phyloP scores from a whole-genome alignment of 371 early-diverging fungal species.

The Mortierella sp. region DNA sequence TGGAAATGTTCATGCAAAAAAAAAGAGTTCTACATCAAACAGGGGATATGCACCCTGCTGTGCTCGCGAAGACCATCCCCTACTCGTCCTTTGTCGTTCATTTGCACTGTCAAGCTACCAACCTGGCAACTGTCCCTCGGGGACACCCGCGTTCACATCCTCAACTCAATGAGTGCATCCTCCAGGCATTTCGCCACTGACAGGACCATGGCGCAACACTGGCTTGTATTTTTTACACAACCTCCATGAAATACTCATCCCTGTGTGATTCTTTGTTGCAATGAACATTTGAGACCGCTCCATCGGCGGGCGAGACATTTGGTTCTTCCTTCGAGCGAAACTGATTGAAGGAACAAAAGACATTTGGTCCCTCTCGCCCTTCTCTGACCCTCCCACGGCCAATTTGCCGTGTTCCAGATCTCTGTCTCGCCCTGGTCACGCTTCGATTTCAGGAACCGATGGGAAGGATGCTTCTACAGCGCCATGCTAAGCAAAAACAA shows the following conservation, averaged over 20 bases:
- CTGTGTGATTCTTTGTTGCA: not conserved
- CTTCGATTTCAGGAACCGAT: slow-evolving; percentile 3
- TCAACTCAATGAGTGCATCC: not conserved
- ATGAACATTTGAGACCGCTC: not conserved
- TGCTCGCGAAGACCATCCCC: not conserved
- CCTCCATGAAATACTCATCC: not conserved
- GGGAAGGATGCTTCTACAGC: not conserved
- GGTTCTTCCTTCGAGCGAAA: too few relatives aligned
- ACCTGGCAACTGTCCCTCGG: not conserved
- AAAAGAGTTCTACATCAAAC: not conserved
- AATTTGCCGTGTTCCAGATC: not conserved
- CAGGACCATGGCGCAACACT: not conserved
- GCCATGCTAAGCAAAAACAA: too few relatives aligned
- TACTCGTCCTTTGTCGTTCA: not conserved
- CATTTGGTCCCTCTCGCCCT: too few relatives aligned
- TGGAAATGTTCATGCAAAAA: not conserved
- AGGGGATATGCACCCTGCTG: not conserved
- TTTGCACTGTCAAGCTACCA: not conserved
- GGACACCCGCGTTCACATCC: not conserved
- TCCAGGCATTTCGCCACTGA: not conserved
- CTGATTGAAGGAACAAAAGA: not conserved
- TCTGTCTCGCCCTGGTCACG: not conserved
- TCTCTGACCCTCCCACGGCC: not conserved
- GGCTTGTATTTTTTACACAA: not conserved
- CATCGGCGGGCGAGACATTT: not conserved